phyloP scores from a whole-genome alignment of 805 yeast genomes.

The Nakazawaea holstii region DNA sequence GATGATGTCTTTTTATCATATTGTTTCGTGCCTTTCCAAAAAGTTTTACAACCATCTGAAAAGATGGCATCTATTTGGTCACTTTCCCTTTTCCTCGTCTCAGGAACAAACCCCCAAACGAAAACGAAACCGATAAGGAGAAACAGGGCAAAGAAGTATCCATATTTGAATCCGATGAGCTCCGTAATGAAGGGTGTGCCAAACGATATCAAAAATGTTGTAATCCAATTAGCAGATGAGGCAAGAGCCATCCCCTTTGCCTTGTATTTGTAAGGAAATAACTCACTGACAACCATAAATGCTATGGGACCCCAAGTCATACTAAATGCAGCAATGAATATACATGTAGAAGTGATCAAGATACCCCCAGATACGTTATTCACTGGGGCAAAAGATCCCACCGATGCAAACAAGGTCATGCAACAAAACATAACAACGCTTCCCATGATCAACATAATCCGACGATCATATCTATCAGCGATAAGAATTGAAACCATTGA shows the following conservation, averaged over 20 bases:
- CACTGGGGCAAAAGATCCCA: conserved; percentile 41
- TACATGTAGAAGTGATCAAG: conserved; percentile 54
- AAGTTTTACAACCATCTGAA: background rate
- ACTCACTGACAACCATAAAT: conserved; percentile 59
- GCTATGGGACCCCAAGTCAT: conserved; percentile 72
- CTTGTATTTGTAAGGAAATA: conserved; percentile 58
- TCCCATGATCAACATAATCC: conserved; percentile 40
- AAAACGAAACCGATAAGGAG: conserved; percentile 18
- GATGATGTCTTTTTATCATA: background rate
- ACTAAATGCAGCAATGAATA: conserved; percentile 60
- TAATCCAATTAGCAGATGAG: conserved; percentile 58
- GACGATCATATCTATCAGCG: conserved; percentile 45
- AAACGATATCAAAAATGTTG: conserved; percentile 59
- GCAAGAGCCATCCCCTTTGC: conserved; percentile 51
- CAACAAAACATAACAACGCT: conserved; percentile 42
- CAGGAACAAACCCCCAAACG: conserved; percentile 26
- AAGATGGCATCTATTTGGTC: conserved; percentile 17
- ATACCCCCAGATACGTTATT: conserved; percentile 37
- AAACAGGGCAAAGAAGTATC: conserved; percentile 44
- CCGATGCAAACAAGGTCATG: conserved; percentile 50
- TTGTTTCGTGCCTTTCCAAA: conserved; percentile 2
- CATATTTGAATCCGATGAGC: conserved; percentile 59
- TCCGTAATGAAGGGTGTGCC: conserved; percentile 63
- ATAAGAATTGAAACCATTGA: conserved; percentile 43
- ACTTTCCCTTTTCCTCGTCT: conserved; percentile 21